phyloP scores from a whole-genome alignment of 1,284 basidiomycete species.

The Puccinia horiana region DNA sequence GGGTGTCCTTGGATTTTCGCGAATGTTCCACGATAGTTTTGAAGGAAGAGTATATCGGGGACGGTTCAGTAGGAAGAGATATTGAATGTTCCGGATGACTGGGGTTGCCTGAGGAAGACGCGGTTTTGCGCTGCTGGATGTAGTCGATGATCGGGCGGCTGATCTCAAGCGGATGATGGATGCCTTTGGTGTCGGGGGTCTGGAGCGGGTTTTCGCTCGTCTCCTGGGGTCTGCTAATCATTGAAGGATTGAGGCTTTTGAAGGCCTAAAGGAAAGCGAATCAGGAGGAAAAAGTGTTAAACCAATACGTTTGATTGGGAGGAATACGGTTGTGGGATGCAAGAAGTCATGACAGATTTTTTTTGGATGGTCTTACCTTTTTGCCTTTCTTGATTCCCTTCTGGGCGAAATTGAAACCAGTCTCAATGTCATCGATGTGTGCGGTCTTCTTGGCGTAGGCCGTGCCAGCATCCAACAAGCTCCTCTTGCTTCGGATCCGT shows the following conservation, averaged over 20 bases:
- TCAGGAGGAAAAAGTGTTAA: neutral
- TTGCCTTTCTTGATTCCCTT: constrained; percentile 22
- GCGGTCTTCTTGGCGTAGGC: constrained; percentile 43
- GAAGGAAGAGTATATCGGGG: constrained; percentile 13
- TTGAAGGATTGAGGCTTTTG: constrained; percentile 29
- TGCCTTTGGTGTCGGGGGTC: neutral
- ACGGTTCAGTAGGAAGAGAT: neutral
- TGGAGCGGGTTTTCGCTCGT: neutral
- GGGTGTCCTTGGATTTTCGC: constrained; percentile 7
- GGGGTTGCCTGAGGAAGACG: neutral
- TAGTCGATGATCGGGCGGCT: constrained; percentile 46
- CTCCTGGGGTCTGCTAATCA: constrained; percentile 32
- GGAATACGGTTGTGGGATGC: neutral
- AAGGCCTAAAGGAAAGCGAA: constrained; percentile 12
- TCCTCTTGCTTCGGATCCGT: constrained; percentile 45
- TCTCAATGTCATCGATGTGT: constrained; percentile 47
- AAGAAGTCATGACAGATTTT: neutral
- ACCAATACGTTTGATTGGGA: neutral
- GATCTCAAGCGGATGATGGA: constrained; percentile 42
- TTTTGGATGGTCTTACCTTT: constrained; percentile 17
- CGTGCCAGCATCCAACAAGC: constrained; percentile 46
- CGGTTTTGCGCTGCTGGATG: constrained; percentile 28
- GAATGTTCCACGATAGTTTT: constrained; percentile 19
- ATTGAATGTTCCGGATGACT: neutral
- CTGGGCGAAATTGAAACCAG: constrained; percentile 34